Percentiles rank a stretch among this genome's conserved stretches.
These are phyloP conservation scores for Stentor coeruleus DNA, from an alignment of 73 alveolate species.

Conservation along the genomic window DNA sequence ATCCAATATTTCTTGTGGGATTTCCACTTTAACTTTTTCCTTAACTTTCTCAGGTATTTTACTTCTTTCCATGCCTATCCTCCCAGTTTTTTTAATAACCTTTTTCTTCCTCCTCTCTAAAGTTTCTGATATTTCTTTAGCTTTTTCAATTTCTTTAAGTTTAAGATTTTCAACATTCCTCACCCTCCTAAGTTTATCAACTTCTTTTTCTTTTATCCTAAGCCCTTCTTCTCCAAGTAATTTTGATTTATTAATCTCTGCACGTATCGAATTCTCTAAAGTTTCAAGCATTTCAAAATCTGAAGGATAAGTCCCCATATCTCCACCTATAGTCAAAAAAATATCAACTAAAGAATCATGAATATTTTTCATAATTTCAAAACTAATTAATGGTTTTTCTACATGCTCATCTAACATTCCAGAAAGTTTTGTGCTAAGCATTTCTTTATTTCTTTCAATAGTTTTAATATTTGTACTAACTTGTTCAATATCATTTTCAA, in stretches of 20 bases:
- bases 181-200: not conserved
- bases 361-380: not conserved
- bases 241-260: not conserved
- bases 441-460: not conserved
- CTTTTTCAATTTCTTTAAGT: not conserved
- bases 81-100: not conserved
- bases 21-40: not conserved
- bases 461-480: not conserved
- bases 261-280: too few species aligned
- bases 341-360: not conserved
- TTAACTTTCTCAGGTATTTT: not conserved
- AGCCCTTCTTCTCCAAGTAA: not conserved
- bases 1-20: not conserved
- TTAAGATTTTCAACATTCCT: not conserved
- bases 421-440: not conserved
- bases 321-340: not conserved
- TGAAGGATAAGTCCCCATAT: not conserved
- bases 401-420: not conserved
- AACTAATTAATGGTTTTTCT: not conserved
- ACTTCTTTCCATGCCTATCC: not conserved
- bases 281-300: not conserved
- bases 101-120: constrained; percentile 1
- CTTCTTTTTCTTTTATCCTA: not conserved
- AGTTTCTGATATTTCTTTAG: not conserved
- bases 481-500: not conserved